Conservation (phyloP, 257 asterid genomes). For the Catharanthus roseus region DNA sequence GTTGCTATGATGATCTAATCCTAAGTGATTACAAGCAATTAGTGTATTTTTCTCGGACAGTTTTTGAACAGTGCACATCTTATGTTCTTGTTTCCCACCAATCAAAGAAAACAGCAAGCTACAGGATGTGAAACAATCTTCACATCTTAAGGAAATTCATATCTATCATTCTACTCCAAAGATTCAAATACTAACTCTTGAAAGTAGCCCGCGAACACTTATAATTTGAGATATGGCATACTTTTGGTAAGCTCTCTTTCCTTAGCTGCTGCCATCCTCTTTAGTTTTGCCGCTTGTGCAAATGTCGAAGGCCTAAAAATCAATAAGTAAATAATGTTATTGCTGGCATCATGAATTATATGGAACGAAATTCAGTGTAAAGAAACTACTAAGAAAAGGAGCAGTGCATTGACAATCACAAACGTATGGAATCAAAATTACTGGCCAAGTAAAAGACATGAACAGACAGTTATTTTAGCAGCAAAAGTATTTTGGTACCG, state of each 20-base stretch:
- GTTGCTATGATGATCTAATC: background rate
- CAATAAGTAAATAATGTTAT: slow-evolving; percentile 10
- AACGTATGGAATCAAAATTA: background rate
- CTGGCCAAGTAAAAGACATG: background rate
- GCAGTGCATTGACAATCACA: background rate
- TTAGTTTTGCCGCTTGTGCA: slow-evolving; percentile 94
- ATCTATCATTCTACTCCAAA: background rate
- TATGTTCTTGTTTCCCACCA: background rate
- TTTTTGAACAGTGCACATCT: background rate
- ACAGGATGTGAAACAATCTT: background rate
- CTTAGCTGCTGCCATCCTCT: slow-evolving; percentile 82
- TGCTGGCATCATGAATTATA: background rate
- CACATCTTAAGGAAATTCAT: background rate
- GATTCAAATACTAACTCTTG: background rate
- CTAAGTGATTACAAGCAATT: background rate
- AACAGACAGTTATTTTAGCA: background rate
- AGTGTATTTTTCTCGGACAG: background rate
- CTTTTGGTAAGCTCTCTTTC: slow-evolving; percentile 87
- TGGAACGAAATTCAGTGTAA: background rate
- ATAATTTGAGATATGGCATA: slow-evolving; percentile 19
- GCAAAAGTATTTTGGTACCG: background rate
- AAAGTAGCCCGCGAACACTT: background rate
- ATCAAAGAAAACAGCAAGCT: background rate
- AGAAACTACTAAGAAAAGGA: background rate
- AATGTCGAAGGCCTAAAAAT: slow-evolving; percentile 92